Evolutionary conservation across 371 early-diverging fungal species (phyloP).

Genomic region (Syncephalastrum racemosum): DNA sequence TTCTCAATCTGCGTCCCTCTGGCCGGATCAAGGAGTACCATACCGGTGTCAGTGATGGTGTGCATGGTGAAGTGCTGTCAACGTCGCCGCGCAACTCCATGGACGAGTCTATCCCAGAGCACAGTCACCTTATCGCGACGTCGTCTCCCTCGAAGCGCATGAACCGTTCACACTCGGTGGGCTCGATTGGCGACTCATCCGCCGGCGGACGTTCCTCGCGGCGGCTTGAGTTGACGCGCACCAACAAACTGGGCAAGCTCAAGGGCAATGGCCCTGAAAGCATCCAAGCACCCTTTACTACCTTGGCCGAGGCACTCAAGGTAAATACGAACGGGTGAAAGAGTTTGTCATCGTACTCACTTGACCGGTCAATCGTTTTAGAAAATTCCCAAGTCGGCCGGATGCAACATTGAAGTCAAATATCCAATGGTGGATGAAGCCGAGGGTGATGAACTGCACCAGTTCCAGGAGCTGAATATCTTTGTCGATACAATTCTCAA

Average conservation of each 20-base stretch:
- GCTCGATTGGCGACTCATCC: constrained; percentile 32
- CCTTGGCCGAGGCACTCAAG: constrained; percentile 77
- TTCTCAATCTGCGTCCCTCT: constrained; percentile 56
- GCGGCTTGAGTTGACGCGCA: constrained; percentile 33
- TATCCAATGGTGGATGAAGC: constrained; percentile 93
- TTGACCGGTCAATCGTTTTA: constrained; percentile 12
- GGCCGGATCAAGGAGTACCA: constrained; percentile 53
- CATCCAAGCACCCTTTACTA: constrained; percentile 83
- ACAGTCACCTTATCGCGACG: not conserved
- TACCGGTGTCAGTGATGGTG: constrained; percentile 41
- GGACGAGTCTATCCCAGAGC: not conserved
- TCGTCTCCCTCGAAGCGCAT: constrained; percentile 25
- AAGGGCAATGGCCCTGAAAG: constrained; percentile 71
- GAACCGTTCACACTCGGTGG: constrained; percentile 54
- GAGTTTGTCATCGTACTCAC: constrained; percentile 6
- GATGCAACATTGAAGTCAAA: constrained; percentile 97
- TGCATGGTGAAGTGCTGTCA: constrained; percentile 24
- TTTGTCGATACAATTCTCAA: constrained; percentile 86
- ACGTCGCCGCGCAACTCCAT: constrained; percentile 1
- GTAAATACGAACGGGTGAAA: constrained; percentile 25
- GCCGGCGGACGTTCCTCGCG: constrained; percentile 19
- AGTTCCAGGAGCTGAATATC: constrained; percentile 78
- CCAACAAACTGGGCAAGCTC: constrained; percentile 46
- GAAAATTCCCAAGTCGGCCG: constrained; percentile 75
- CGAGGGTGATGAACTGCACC: constrained; percentile 63